Base-by-base conservation (phyloP, 2,329 filamentous ascomycete genomes). In the Scolecobasidium constrictum region DNA sequence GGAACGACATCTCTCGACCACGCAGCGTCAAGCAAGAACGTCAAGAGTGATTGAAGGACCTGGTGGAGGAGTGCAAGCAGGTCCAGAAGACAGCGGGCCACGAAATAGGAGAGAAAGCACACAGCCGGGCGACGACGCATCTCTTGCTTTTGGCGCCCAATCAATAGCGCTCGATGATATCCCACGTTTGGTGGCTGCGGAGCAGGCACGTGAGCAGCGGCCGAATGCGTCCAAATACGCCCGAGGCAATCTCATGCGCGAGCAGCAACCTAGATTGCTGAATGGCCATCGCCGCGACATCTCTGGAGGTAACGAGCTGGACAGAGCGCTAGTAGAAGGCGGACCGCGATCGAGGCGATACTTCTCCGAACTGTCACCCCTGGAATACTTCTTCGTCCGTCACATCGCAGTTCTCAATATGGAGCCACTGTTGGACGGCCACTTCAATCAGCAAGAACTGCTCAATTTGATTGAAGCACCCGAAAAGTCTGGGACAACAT, bases 311-410 rank as follows among this genome's bases (percentile, higher is more conserved):
- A 57, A 69, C 37, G 67, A 70, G 36, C 54, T 64, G 38, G 49
- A 72, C 41, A 67, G 70, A 40, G 71, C 73, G 16, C 73, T 46
- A 72, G 56, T 64, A 72, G 34, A 42, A 19, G 31, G 34, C 4
- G 26, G 26, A 9, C 5, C 11, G 38, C n/a, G 38, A 21, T n/a
- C 44, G 11, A 23, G 23, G 20, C 18, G 35, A 28, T 46, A 46
- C 18, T 98, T 98, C 59, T 95, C 92, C 0, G 92, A 98, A 58
- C 73, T 98, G 4, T 94, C 92, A 2, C 87, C 86, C 1, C 69
- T 98, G 21, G 92, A 98, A 58, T 96, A 95, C 58, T 96, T 98
- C 61, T 96, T 96, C 53, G 85, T 96, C 36, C 82, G 92, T 19
- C 90, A 96, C 54, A 78, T 96, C 44, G 92, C 92, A 7, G 92